Evolutionary conservation across 176 grass and related monocot species (phyloP).

Genomic region (Paspalum notatum): DNA sequence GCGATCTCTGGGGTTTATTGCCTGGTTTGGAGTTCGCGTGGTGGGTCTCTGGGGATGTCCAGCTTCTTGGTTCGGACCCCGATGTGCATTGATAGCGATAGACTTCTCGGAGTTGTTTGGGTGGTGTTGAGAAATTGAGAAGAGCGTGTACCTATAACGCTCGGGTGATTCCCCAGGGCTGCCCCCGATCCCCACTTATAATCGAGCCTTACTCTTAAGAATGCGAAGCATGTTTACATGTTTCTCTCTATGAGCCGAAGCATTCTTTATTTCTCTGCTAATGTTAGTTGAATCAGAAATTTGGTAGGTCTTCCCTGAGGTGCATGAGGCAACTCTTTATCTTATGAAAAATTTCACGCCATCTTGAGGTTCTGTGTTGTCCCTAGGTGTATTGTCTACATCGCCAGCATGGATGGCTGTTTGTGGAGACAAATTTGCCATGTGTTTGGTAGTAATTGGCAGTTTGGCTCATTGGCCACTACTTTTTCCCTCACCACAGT

Average conservation of each 20-base stretch:
- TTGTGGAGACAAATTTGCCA: background rate
- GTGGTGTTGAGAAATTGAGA: background rate
- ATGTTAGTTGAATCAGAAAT: background rate
- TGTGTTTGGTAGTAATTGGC: background rate
- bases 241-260: background rate
- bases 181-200: background rate
- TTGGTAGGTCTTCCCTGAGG: background rate
- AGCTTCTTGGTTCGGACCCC: background rate
- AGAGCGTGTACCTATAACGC: background rate
- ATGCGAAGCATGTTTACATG: background rate
- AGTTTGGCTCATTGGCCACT: background rate
- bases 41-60: background rate
- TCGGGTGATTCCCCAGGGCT: background rate
- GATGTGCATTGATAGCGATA: background rate
- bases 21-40: background rate
- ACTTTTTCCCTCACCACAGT: background rate
- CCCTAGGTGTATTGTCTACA: background rate
- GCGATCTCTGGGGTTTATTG: background rate
- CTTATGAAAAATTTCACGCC: too few species aligned
- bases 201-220: background rate
- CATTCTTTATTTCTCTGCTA: background rate
- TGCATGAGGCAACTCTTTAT: too few species aligned
- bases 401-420: background rate
- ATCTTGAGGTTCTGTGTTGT: too few species aligned
- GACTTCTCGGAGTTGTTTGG: background rate